Evolutionary conservation across 331 rosid genomes (phyloP), one percentile per base, ranked within the genome.

Genomic region (Prunus yedoensis): DNA sequence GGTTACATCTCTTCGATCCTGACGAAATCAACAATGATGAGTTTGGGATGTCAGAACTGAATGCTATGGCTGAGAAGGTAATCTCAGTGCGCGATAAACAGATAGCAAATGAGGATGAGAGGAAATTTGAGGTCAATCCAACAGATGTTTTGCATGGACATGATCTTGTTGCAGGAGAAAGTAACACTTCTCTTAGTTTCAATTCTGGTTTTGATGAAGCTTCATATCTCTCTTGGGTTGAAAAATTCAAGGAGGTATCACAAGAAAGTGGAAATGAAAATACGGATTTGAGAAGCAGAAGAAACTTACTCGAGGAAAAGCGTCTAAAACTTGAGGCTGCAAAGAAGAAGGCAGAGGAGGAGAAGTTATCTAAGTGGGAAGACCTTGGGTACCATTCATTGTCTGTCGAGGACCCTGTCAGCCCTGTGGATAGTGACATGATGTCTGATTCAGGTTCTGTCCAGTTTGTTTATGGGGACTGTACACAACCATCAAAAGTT

Each of bases 141-240:
- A 81, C 77, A n/a, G 86, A 84, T 56, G 28, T 78, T 69, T 66
- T 74, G 73, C 81, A 78, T 71, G 88, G 73, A 61, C 13, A 69
- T 76, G 90, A 75, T 77, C 74, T 66, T 66, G 70, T 79, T 65
- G 43, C 57, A 67, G 85, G 77, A 78, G 85, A 77, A 86, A 64
- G 65, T 80, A 75, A 84, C 63, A 66, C 83, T 71, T 73, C 86
- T 71, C 65, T 81, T 25, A 28, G 78, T 76, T 74, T 73, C 60
- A 83, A 87, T 81, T 84, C 84, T 72, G 84, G 77, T 81, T 81
- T 89, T 70, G 97, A 90, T 68, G 97, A 90, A 82, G 93, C 78
- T 59, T 92, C 89, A 21, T 94, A 94, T 88, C 86, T 85, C 57
- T 85, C 97, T 30, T 94, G 99, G 99, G 83, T 94, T 68, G 88